Conservation (phyloP, 139 green algal species). For the Microglena sp. region DNA sequence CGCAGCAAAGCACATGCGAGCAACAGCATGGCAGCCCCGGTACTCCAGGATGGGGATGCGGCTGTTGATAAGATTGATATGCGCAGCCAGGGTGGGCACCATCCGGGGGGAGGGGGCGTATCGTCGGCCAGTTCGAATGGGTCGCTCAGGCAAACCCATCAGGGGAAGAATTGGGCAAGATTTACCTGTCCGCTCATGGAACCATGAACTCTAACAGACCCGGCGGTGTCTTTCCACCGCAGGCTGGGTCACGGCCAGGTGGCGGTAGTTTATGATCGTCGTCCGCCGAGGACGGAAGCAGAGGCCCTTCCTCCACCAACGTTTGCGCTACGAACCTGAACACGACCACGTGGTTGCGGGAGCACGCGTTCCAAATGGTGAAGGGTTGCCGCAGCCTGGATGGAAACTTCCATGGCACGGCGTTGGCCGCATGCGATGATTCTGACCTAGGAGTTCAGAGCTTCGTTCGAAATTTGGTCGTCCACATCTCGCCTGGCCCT, state of each 20-base stretch:
- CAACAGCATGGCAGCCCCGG: constrained; percentile 43
- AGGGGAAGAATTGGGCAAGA: background rate
- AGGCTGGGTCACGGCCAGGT: too few relatives aligned
- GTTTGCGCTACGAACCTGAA: constrained; percentile 34
- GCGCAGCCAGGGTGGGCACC: constrained; percentile 14
- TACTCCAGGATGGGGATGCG: constrained; percentile 55
- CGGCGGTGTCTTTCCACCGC: too few relatives aligned
- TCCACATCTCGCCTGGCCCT: too few relatives aligned
- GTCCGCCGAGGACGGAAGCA: too few relatives aligned
- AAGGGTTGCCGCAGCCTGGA: constrained; percentile 30
- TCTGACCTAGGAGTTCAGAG: too few relatives aligned
- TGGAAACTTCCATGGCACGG: constrained; percentile 31
- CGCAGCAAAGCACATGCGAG: constrained; percentile 41
- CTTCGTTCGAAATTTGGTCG: too few relatives aligned
- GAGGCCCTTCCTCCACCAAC: too few relatives aligned
- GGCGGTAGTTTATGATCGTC: constrained; percentile 23
- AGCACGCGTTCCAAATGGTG: constrained; percentile 46
- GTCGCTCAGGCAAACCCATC: too few relatives aligned
- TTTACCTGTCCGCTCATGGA: background rate
- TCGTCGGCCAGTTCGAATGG: too few relatives aligned
- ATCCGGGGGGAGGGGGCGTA: too few relatives aligned
- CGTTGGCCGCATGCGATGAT: too few relatives aligned
- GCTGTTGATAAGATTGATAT: constrained; percentile 25
- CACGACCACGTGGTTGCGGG: constrained; percentile 39
- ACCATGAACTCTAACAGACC: too few relatives aligned